Percentiles rank a stretch among this genome's conserved stretches.
Conservation (phyloP, 192 early-diverging fungal genomes). For the Backusella luteola region DNA sequence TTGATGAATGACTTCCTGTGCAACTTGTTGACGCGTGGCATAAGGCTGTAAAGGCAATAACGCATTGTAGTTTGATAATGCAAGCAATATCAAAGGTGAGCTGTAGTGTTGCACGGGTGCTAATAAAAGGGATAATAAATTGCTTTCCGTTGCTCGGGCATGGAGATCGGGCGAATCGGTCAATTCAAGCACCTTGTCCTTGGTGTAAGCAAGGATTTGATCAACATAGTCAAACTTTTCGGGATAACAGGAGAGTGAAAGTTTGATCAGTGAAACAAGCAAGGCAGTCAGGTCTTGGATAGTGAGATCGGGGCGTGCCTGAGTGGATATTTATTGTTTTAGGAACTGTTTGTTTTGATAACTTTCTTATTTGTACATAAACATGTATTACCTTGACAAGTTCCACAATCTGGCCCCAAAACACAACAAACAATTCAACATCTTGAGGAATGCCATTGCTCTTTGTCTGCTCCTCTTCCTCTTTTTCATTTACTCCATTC, state of each 20-base stretch:
- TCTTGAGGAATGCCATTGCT: conserved; percentile 82
- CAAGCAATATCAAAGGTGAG: conserved; percentile 61
- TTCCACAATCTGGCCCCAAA: conserved; percentile 94
- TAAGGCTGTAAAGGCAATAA: conserved; percentile 83
- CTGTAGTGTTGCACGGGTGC: conserved; percentile 79
- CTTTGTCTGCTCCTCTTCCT: conserved; percentile 32
- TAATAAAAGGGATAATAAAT: conserved; percentile 81
- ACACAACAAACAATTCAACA: conserved; percentile 91
- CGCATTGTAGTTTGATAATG: conserved; percentile 79
- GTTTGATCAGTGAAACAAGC: conserved; percentile 80
- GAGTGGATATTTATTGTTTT: conserved; percentile 6
- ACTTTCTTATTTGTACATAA: neutral
- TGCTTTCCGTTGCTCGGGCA: conserved; percentile 64
- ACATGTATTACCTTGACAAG: conserved; percentile 69
- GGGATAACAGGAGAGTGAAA: conserved; percentile 93
- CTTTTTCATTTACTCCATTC: conserved; percentile 13
- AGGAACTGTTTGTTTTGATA: neutral
- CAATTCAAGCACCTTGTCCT: conserved; percentile 67
- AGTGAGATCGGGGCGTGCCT: conserved; percentile 88
- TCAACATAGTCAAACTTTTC: conserved; percentile 85
- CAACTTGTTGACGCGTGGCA: conserved; percentile 79
- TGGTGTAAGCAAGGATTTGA: conserved; percentile 88
- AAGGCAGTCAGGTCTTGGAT: conserved; percentile 92
- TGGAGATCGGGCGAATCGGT: conserved; percentile 67
- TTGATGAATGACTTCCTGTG: conserved; percentile 69